A percentile compares a stretch with the other conserved stretches of the same genome.
These are phyloP conservation scores for Sinapis alba DNA, from an alignment of 441 rosid genomes.

Conservation along the genomic window DNA sequence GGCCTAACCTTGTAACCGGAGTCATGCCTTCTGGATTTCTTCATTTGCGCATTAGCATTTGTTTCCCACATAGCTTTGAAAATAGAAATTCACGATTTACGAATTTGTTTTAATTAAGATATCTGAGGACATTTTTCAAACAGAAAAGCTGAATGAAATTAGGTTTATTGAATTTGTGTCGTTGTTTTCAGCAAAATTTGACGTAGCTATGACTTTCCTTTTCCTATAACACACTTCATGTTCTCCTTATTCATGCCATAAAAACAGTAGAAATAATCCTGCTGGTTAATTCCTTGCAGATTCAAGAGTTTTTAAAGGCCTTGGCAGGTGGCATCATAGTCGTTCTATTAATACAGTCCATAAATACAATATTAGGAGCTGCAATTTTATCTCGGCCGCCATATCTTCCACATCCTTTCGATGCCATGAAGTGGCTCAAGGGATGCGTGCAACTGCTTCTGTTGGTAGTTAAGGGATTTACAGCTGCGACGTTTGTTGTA, in stretches of 20 bases:
- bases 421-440: slow-evolving; percentile 49
- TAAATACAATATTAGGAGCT: slow-evolving; percentile 67
- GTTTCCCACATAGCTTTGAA: background rate
- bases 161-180: slow-evolving; percentile 1
- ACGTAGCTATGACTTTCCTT: slow-evolving; percentile 10
- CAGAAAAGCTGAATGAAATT: background rate
- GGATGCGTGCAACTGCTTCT: slow-evolving; percentile 47
- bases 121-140: background rate
- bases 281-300: slow-evolving; percentile 53
- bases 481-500: slow-evolving; percentile 67
- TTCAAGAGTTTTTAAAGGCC: slow-evolving; percentile 60
- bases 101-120: background rate
- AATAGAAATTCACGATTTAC: background rate
- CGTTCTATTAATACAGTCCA: slow-evolving; percentile 61
- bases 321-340: slow-evolving; percentile 74
- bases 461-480: slow-evolving; percentile 57
- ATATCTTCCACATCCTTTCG: slow-evolving; percentile 50
- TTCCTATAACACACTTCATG: background rate
- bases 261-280: slow-evolving; percentile 21
- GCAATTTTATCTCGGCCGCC: slow-evolving; percentile 67
- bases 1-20: background rate
- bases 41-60: slow-evolving; percentile 6
- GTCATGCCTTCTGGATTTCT: slow-evolving; percentile 9
- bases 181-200: slow-evolving; percentile 1
- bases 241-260: background rate